A percentile compares a stretch with the other conserved stretches of the same genome.
Evolutionary conservation across 2,329 filamentous ascomycete species (phyloP).

Genomic region (Cladophialophora bantiana): DNA sequence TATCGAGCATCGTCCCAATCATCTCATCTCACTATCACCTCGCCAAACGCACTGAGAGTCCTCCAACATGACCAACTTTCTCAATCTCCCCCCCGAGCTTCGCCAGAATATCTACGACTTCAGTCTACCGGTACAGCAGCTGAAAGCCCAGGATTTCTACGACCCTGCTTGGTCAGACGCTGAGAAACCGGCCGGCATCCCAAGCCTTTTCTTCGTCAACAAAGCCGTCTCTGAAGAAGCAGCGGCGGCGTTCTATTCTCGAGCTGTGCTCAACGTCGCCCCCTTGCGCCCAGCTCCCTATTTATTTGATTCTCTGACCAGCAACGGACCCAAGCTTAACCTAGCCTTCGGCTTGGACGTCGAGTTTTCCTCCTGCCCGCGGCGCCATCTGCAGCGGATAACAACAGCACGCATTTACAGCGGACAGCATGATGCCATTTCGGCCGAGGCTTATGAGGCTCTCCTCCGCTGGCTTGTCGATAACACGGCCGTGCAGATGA

Average conservation of each 20-base stretch:
- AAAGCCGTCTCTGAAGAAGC: slow-evolving; percentile 29
- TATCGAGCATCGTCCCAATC: not conserved
- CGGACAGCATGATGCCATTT: slow-evolving; percentile 30
- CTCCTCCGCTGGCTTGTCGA: slow-evolving; percentile 34
- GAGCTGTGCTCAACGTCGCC: slow-evolving; percentile 29
- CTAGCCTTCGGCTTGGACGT: slow-evolving; percentile 18
- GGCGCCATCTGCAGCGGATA: slow-evolving; percentile 25
- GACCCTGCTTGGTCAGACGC: slow-evolving; percentile 21
- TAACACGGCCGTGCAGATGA: slow-evolving; percentile 23
- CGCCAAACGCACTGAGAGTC: not conserved
- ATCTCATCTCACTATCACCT: not conserved
- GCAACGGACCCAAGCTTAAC: slow-evolving; percentile 18
- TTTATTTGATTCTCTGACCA: slow-evolving; percentile 9
- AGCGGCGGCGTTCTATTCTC: slow-evolving; percentile 27
- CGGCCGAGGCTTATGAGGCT: slow-evolving; percentile 33
- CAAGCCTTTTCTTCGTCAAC: slow-evolving; percentile 25
- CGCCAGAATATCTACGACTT: slow-evolving; percentile 27
- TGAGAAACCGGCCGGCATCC: slow-evolving; percentile 22
- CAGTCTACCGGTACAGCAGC: slow-evolving; percentile 22
- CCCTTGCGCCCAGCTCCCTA: slow-evolving; percentile 21
- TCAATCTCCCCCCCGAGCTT: slow-evolving; percentile 28
- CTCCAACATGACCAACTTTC: slow-evolving; percentile 13
- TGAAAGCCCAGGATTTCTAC: slow-evolving; percentile 26
- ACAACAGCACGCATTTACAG: slow-evolving; percentile 25
- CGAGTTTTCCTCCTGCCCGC: slow-evolving; percentile 15